phyloP scores from a whole-genome alignment of 257 asterid species.

The Apocynum venetum region DNA sequence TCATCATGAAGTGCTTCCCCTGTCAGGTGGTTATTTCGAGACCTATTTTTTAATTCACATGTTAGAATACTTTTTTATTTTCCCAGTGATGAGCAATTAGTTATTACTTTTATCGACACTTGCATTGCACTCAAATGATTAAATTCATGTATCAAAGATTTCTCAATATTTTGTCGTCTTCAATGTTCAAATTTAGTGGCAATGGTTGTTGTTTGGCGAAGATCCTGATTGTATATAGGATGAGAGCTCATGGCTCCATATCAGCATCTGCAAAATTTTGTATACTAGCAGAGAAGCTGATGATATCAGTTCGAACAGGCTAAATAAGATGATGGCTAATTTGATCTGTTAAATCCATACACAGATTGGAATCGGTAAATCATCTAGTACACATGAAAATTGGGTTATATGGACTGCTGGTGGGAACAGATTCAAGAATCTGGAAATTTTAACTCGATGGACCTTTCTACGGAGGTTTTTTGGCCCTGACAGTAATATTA shows the following conservation, averaged over 20 bases:
- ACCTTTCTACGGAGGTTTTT: neutral
- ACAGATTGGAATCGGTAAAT: neutral
- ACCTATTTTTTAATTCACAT: slow-evolving; percentile 7
- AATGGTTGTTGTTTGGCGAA: neutral
- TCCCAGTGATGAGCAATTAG: too few relatives aligned
- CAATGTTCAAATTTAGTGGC: neutral
- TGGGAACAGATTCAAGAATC: neutral
- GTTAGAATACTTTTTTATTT: neutral
- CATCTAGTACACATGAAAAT: neutral
- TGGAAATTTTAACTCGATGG: neutral
- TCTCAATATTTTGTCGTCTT: neutral
- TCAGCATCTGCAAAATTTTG: neutral
- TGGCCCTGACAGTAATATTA: neutral
- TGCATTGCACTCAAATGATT: too few relatives aligned
- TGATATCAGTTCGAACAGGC: neutral
- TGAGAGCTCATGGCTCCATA: neutral
- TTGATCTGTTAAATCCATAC: neutral
- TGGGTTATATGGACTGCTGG: neutral
- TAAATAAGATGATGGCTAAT: neutral
- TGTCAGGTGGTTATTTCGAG: slow-evolving; percentile 67
- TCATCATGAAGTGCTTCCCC: slow-evolving; percentile 77
- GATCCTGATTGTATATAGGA: neutral
- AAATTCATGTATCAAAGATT: neutral
- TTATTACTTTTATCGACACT: neutral
- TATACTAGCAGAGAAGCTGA: neutral